Evolutionary conservation across 371 early-diverging fungal genomes (phyloP), one percentile per base, ranked within the genome.

Genomic region (Mycotypha africana): DNA sequence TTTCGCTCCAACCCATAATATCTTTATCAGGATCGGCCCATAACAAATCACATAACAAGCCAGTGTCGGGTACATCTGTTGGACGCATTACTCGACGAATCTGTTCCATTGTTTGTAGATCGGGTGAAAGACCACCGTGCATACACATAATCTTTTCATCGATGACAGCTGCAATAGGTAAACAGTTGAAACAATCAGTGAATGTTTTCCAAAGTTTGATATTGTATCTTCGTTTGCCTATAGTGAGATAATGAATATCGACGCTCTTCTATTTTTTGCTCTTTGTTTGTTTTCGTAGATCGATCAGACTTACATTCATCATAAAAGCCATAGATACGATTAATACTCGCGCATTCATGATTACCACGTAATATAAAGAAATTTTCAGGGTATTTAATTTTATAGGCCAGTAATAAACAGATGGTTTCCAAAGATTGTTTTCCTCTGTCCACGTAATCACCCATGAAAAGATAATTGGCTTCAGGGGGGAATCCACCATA

Each of bases 41-140:
- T 46, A 98, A 68, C 28, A 98, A 65, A 67, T 88, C 86, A 58
- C 80, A 77, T 33, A 84, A 47, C 21, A 85, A 62, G 9, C 88
- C 74, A 38, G 74, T 73, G 62, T 99, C 99, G 14, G 99, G 99
- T 12, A 99, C 91, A 59, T 98, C 98, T 3, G 91, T 90, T 1
- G 99, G 99, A 37, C 97, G 78, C 70, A 81, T 74, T 10, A 99
- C 85, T 23, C 83, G 77, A 38, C 89, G 85, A 54, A 98, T 95
- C 62, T 99, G 94, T 51, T 97, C 95, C 87, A 98, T 88, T 40
- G 76, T 87, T 37, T 78, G 76, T 21, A 88, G 72, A 55, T 81
- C 84, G 3, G 99, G 99, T n/a, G 97, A 97, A 35, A 99, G 81
- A 16, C 99, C 99, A 17, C 99, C 99, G 65, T 99, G 99, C 70